Percentiles rank a stretch among this genome's conserved stretches.
These are phyloP conservation scores for Litchi chinensis DNA, from an alignment of 345 rosid species.

Conservation along the genomic window DNA sequence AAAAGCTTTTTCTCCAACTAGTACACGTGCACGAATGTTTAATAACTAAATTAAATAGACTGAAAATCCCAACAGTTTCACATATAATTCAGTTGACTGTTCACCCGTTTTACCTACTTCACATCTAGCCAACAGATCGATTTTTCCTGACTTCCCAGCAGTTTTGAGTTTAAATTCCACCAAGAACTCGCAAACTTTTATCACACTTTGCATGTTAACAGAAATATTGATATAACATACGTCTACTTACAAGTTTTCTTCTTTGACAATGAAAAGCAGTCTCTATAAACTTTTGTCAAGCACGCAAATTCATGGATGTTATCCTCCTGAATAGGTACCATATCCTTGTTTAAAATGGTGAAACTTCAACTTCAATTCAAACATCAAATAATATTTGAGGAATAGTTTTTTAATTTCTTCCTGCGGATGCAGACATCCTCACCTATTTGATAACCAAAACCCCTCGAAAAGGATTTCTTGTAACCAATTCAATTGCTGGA, in stretches of 20 bases:
- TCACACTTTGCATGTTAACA: too few species aligned
- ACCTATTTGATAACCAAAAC: neutral
- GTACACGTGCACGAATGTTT: neutral
- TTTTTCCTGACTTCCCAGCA: neutral
- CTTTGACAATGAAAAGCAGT: neutral
- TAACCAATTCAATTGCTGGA: neutral
- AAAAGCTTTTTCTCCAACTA: too few species aligned
- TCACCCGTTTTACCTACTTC: slow-evolving; percentile 41
- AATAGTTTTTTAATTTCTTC: neutral
- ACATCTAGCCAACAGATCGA: slow-evolving; percentile 2
- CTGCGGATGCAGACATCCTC: neutral
- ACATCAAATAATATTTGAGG: neutral
- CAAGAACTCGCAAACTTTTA: slow-evolving; percentile 10
- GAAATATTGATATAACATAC: neutral
- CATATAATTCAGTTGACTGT: slow-evolving; percentile 22
- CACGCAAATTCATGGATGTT: slow-evolving; percentile 1
- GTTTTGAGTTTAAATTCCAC: neutral
- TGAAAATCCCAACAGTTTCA: slow-evolving; percentile 2
- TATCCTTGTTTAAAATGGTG: neutral
- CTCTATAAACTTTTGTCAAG: neutral
- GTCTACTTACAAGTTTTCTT: neutral
- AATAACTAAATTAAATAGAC: slow-evolving; percentile 1
- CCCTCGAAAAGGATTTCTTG: neutral
- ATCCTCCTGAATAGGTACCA: neutral
- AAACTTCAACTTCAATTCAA: neutral